phyloP scores from a whole-genome alignment of 768 basidiomycete genomes.

The Termitomyces sp. region DNA sequence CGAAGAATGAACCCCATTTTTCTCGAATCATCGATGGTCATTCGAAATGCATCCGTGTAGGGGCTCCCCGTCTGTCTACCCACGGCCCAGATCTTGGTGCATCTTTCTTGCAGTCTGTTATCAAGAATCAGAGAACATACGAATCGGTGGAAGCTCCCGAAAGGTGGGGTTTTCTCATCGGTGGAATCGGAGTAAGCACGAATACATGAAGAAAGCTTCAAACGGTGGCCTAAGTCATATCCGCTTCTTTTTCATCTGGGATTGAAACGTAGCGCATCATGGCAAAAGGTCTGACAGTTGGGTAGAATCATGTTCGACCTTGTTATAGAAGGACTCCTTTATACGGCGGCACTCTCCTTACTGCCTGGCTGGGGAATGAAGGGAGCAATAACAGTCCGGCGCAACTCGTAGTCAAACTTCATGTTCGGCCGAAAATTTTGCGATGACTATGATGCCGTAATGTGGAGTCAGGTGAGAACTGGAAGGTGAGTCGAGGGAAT shows the following conservation, averaged over 20 bases:
- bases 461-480: not conserved
- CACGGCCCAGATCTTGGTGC: not conserved
- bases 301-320: not conserved
- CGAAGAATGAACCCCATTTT: not conserved
- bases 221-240: not conserved
- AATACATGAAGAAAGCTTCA: not conserved
- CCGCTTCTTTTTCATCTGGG: not conserved
- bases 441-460: not conserved
- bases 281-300: not conserved
- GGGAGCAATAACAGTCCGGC: not conserved
- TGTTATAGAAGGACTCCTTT: not conserved
- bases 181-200: no score
- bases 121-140: not conserved
- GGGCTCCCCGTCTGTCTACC: not conserved
- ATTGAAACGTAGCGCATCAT: not conserved
- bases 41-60: not conserved
- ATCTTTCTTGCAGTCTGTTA: not conserved
- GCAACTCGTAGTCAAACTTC: not conserved
- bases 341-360: not conserved
- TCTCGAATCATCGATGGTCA: not conserved
- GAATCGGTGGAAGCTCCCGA: not conserved
- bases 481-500: not conserved
- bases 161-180: not conserved
- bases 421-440: not conserved
- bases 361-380: not conserved